phyloP scores from a whole-genome alignment of 768 basidiomycete genomes.

The Mrakia blollopis region DNA sequence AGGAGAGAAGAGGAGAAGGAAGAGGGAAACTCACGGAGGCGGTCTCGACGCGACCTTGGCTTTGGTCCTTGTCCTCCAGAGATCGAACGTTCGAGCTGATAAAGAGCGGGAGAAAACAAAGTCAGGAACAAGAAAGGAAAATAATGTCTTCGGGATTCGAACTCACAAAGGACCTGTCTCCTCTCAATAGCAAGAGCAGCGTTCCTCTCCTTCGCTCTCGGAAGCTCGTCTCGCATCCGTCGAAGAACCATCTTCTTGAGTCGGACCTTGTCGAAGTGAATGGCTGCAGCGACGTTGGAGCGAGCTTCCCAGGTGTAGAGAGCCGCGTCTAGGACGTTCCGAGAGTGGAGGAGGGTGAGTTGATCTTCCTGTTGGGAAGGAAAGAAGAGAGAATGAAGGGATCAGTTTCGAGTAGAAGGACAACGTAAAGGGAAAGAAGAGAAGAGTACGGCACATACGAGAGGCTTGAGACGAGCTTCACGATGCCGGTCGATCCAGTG shows the following conservation, averaged over 20 bases:
- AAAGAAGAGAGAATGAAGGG: background rate
- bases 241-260: constrained; percentile 60
- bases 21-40: constrained; percentile 61
- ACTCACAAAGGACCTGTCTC: constrained; percentile 57
- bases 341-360: constrained; percentile 8
- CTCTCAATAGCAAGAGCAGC: constrained; percentile 61
- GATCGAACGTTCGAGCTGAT: constrained; percentile 55
- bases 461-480: constrained; percentile 2
- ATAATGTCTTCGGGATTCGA: constrained; percentile 4
- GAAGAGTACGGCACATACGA: background rate
- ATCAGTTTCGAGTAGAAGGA: background rate
- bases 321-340: constrained; percentile 23
- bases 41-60: constrained; percentile 71
- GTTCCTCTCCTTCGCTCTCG: constrained; percentile 61
- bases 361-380: constrained; percentile 28
- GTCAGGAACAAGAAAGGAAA: background rate
- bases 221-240: constrained; percentile 65
- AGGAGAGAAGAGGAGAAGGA: background rate
- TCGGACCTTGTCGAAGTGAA: constrained; percentile 64
- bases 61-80: constrained; percentile 65
- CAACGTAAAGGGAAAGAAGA: constrained; percentile 9
- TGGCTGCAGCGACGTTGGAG: constrained; percentile 55
- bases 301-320: constrained; percentile 30
- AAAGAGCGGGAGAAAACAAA: background rate
- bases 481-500: constrained; percentile 68